phyloP scores from a whole-genome alignment of 345 rosid genomes.

The Hibiscus mutabilis region DNA sequence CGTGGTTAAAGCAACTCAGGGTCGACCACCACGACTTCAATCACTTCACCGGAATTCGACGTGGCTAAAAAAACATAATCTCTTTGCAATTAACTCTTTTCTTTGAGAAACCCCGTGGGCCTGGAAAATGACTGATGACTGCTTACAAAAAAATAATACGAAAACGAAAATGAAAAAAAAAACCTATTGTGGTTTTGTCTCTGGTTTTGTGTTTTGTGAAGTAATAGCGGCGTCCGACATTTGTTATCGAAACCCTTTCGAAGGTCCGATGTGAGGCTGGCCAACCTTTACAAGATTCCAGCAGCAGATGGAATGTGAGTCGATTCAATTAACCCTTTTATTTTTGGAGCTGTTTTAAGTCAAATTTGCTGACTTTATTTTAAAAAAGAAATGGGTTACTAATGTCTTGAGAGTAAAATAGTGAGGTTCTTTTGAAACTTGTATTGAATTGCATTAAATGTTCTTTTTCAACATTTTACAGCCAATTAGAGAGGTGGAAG shows the following conservation, averaged over 20 bases:
- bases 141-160: not conserved
- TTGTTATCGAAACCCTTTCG: not conserved
- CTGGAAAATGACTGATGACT: not conserved
- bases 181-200: too few relatives aligned
- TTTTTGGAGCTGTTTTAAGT: slow-evolving; percentile 10
- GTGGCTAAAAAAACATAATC: slow-evolving; percentile 37
- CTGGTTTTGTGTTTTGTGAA: too few relatives aligned
- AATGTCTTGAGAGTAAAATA: not conserved
- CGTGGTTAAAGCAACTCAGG: slow-evolving; percentile 93
- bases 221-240: slow-evolving; percentile 8
- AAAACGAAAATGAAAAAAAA: not conserved
- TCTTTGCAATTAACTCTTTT: not conserved
- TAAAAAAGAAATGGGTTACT: slow-evolving; percentile 6
- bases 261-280: not conserved
- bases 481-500: not conserved
- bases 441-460: not conserved
- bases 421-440: not conserved
- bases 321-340: not conserved
- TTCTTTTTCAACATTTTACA: not conserved
- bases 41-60: slow-evolving; percentile 64
- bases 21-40: slow-evolving; percentile 96
- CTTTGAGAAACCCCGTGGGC: not conserved
- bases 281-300: slow-evolving; percentile 11
- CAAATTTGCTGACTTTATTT: not conserved
- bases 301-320: slow-evolving; percentile 9